Conservation (phyloP, 129 eudicot genomes). For the Flaveria linearis region DNA sequence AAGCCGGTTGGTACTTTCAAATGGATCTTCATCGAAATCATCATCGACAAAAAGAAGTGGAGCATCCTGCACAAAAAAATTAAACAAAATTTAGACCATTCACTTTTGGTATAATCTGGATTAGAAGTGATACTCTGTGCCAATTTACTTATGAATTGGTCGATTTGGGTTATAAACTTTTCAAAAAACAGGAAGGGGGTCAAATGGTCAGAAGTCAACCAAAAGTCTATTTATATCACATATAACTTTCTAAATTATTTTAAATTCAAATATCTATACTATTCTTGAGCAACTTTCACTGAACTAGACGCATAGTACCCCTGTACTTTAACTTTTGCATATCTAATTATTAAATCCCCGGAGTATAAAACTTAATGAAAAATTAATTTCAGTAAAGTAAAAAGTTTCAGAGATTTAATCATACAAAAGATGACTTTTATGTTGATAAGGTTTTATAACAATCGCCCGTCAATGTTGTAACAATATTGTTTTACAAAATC, state of each 20-base stretch:
- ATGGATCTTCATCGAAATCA: slow-evolving; percentile 46
- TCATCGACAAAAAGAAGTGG: slow-evolving; percentile 55
- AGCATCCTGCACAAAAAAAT: slow-evolving; percentile 44
- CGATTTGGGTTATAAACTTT: not conserved
- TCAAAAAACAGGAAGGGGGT: not conserved
- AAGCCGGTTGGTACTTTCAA: slow-evolving; percentile 39
- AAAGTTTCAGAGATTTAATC: not conserved
- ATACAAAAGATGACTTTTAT: not conserved
- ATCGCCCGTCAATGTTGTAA: not conserved
- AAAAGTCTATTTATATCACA: not conserved
- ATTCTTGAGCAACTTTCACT: not conserved
- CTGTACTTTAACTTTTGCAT: not conserved
- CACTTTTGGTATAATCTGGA: not conserved
- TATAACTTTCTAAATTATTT: not conserved
- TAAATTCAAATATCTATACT: not conserved
- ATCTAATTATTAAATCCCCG: not conserved
- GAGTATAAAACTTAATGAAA: not conserved
- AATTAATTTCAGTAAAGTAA: not conserved
- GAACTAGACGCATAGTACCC: not conserved
- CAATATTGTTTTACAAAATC: not conserved
- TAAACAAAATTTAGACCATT: not conserved
- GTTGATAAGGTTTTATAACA: too few species aligned
- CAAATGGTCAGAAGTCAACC: not conserved
- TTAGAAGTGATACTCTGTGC: slow-evolving; percentile 1
- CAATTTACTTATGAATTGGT: not conserved